Evolutionary conservation across 202 grass and related monocot genomes (phyloP).

Genomic region (Eragrostis tef): DNA sequence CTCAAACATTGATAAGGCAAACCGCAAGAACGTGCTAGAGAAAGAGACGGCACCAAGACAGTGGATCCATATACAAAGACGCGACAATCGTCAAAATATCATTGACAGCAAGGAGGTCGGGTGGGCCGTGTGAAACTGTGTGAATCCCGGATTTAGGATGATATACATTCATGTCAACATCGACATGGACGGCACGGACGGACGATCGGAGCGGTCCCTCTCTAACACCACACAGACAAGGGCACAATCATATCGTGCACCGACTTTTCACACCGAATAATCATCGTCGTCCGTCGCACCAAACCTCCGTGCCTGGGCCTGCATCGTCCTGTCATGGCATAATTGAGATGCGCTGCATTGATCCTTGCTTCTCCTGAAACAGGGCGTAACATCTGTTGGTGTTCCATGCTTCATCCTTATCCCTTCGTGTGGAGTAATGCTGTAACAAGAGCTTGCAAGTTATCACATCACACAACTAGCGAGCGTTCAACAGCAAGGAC

Average conservation of each 20-base stretch:
- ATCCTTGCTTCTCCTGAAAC: not conserved
- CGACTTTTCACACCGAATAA: not conserved
- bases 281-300: not conserved
- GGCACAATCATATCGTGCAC: not conserved
- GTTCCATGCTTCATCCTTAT: not conserved
- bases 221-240: not conserved
- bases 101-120: not conserved
- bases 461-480: not conserved
- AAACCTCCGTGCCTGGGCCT: not conserved
- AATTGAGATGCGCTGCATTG: too few species aligned
- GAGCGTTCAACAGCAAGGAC: not conserved
- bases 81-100: not conserved
- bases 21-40: not conserved
- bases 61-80: not conserved
- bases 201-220: conserved; percentile 22
- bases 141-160: conserved; percentile 2
- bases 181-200: conserved; percentile 7
- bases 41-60: conserved; percentile 24
- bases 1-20: not conserved
- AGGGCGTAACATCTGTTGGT: not conserved
- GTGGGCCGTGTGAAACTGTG: conserved; percentile 28
- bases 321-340: not conserved
- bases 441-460: not conserved
- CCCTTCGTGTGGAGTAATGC: not conserved
- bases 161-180: conserved; percentile 23